Conservation (phyloP, 2,329 filamentous ascomycete species). For the Scopulariopsis brevicaulis region DNA sequence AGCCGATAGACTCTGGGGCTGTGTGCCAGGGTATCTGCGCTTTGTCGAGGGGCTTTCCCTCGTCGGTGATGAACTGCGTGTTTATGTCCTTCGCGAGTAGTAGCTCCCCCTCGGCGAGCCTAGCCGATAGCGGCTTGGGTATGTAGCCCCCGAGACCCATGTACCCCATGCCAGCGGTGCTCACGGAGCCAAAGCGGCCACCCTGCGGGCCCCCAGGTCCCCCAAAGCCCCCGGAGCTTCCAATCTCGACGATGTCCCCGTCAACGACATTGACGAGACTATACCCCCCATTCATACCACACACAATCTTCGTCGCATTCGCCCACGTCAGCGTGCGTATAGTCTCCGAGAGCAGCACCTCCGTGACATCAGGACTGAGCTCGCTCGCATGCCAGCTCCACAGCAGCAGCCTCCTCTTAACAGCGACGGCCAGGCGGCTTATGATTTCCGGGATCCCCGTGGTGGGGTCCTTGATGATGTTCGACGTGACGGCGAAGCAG, state of each 20-base stretch:
- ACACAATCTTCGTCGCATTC: constrained; percentile 74
- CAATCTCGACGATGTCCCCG: constrained; percentile 65
- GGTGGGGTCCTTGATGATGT: constrained; percentile 80
- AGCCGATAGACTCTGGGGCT: constrained; percentile 84
- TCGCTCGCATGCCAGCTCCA: constrained; percentile 98
- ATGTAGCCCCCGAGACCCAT: constrained; percentile 90
- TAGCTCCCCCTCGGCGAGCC: constrained; percentile 72
- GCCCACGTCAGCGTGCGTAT: constrained; percentile 90
- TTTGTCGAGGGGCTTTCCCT: constrained; percentile 72
- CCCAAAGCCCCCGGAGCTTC: constrained; percentile 62
- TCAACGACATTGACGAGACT: constrained; percentile 75
- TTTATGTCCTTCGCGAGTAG: constrained; percentile 97
- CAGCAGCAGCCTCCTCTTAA: constrained; percentile 78
- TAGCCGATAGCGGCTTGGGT: constrained; percentile 78
- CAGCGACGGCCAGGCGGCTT: constrained; percentile 79
- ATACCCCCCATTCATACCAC: constrained; percentile 85
- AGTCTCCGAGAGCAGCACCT: constrained; percentile 70
- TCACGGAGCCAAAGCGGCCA: constrained; percentile 71
- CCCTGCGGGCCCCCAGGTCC: constrained; percentile 51
- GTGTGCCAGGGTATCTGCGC: constrained; percentile 85
- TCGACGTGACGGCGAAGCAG: constrained; percentile 86
- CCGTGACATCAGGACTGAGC: constrained; percentile 58
- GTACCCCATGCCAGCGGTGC: constrained; percentile 85
- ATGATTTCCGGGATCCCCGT: constrained; percentile 91
- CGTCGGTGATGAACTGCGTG: constrained; percentile 77